Percentiles rank a stretch among this genome's conserved stretches.
phyloP scores from a whole-genome alignment of 78 protist genomes.

The Dictyostelium purpureum region DNA sequence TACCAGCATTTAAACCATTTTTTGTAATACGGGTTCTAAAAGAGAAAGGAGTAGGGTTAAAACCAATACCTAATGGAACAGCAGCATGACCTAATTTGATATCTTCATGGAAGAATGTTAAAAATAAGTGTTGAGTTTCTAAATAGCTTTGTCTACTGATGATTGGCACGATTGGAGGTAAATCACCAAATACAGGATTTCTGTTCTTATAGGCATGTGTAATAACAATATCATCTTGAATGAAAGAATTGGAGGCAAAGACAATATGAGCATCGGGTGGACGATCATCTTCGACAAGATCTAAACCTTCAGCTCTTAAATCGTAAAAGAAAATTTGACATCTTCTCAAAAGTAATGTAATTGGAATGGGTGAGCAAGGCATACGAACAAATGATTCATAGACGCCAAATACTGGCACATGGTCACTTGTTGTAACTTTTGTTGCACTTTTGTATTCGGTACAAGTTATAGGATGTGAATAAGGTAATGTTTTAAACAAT shows the following conservation, averaged over 20 bases:
- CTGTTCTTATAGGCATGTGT: background rate
- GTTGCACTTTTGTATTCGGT: background rate
- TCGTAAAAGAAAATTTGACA: slow-evolving; percentile 21
- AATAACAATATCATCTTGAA: background rate
- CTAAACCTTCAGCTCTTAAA: slow-evolving; percentile 37
- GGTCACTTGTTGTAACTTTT: slow-evolving; percentile 30
- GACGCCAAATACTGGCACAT: slow-evolving; percentile 38
- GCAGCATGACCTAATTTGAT: slow-evolving; percentile 42
- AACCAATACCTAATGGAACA: slow-evolving; percentile 31
- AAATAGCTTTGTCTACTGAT: slow-evolving; percentile 16
- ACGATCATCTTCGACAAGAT: background rate
- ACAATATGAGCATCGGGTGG: slow-evolving; percentile 42
- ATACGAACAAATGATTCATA: background rate
- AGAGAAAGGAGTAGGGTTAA: slow-evolving; percentile 12
- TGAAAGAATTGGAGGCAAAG: slow-evolving; percentile 1
- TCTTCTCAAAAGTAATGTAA: background rate
- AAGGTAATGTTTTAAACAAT: slow-evolving; percentile 54
- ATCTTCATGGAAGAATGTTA: slow-evolving; percentile 32
- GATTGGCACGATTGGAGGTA: slow-evolving; percentile 43
- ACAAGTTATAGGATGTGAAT: background rate
- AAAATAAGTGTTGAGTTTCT: slow-evolving; percentile 50
- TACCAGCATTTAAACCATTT: slow-evolving; percentile 47
- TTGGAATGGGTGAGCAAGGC: slow-evolving; percentile 42
- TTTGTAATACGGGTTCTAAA: slow-evolving; percentile 59
- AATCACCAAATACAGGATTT: slow-evolving; percentile 44